phyloP scores from a whole-genome alignment of 345 rosid species.

The Euphorbia tirucalli region DNA sequence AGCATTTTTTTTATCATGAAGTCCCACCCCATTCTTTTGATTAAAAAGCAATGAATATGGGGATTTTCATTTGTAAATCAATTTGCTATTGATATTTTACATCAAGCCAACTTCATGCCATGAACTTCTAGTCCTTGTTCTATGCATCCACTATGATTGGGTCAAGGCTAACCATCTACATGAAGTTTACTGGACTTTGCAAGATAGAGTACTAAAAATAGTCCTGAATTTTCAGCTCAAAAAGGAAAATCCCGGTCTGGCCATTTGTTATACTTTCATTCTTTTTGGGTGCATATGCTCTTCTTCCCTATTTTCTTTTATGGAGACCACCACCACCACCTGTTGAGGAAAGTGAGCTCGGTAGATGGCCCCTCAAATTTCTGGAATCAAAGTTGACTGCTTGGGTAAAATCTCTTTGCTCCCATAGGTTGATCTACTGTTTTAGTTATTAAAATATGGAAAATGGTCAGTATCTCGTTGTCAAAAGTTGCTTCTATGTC shows the following conservation, averaged over 20 bases:
- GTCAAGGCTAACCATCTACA: too few species aligned
- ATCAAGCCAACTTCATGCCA: not conserved
- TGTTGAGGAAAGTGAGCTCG: constrained; percentile 57
- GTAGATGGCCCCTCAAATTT: constrained; percentile 73
- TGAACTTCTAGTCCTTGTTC: too few species aligned
- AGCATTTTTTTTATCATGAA: too few species aligned
- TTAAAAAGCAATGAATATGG: too few species aligned
- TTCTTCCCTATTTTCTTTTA: constrained; percentile 82
- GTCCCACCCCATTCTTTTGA: too few species aligned
- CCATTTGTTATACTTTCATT: constrained; percentile 67
- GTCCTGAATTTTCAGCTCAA: constrained; percentile 45
- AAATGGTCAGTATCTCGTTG: not conserved
- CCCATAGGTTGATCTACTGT: not conserved
- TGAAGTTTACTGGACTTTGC: too few species aligned
- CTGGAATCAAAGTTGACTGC: constrained; percentile 83
- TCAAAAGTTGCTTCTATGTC: too few species aligned
- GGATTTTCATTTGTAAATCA: not conserved
- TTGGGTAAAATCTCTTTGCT: constrained; percentile 37
- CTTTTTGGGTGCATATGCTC: constrained; percentile 72
- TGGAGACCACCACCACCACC: constrained; percentile 93
- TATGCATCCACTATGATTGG: too few species aligned
- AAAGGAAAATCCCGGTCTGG: constrained; percentile 59
- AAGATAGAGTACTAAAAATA: too few species aligned
- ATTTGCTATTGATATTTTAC: not conserved
- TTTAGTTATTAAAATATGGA: not conserved